phyloP scores from a whole-genome alignment of 2,329 filamentous ascomycete species.

The Esteya vermicola region DNA sequence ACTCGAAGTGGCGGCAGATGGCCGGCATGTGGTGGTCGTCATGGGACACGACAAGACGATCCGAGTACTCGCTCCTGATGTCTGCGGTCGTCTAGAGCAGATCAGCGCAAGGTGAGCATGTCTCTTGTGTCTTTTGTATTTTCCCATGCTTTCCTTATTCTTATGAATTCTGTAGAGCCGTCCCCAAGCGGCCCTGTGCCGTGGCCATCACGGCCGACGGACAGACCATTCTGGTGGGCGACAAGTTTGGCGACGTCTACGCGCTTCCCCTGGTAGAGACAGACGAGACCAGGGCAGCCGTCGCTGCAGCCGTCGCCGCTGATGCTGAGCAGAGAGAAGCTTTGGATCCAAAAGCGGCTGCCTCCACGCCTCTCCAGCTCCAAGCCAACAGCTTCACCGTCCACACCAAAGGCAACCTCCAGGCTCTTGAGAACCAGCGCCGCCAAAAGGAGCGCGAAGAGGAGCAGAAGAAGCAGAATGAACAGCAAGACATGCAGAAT shows the following conservation, averaged over 20 bases:
- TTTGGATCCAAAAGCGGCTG: background rate
- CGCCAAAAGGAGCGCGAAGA: slow-evolving; percentile 24
- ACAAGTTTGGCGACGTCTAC: slow-evolving; percentile 98
- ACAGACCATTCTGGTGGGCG: slow-evolving; percentile 63
- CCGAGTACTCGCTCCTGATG: slow-evolving; percentile 61
- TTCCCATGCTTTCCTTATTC: background rate
- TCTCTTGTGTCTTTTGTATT: slow-evolving; percentile 2
- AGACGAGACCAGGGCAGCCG: slow-evolving; percentile 5
- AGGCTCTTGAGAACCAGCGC: slow-evolving; percentile 44
- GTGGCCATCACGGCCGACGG: slow-evolving; percentile 56
- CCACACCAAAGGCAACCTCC: slow-evolving; percentile 49
- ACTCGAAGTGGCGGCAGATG: slow-evolving; percentile 48
- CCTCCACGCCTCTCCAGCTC: slow-evolving; percentile 25
- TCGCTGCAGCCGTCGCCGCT: background rate
- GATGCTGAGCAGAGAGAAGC: slow-evolving; percentile 2
- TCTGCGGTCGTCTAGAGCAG: slow-evolving; percentile 45
- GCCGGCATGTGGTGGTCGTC: slow-evolving; percentile 58
- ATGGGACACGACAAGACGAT: slow-evolving; percentile 88
- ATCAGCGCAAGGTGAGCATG: slow-evolving; percentile 53
- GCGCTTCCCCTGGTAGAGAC: slow-evolving; percentile 54
- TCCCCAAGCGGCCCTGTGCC: slow-evolving; percentile 82
- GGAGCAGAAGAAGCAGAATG: slow-evolving; percentile 7
- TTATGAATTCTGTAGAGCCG: slow-evolving; percentile 37
- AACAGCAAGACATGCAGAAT: too few relatives aligned
- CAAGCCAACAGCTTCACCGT: slow-evolving; percentile 44